phyloP scores from a whole-genome alignment of 805 yeast genomes.

The Cyberlindnera euphorbiae region DNA sequence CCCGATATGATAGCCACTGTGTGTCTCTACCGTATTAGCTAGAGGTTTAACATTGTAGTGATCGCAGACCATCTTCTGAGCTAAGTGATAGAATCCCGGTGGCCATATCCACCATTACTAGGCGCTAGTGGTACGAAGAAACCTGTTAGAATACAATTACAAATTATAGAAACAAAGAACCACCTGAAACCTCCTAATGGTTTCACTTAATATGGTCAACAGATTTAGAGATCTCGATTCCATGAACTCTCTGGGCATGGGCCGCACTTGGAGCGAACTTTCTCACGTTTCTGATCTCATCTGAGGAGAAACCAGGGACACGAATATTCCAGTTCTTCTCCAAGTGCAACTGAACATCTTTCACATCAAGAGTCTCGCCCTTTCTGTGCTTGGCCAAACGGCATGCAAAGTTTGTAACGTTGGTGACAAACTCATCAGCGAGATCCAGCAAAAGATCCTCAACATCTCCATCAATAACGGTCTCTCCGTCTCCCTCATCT shows the following conservation, averaged over 20 bases:
- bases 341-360: conserved; percentile 86
- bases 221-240: conserved; percentile 57
- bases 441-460: conserved; percentile 86
- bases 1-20: too few relatives aligned
- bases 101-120: too few relatives aligned
- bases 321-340: conserved; percentile 94
- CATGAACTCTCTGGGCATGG: conserved; percentile 64
- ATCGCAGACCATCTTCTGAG: too few relatives aligned
- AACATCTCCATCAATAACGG: conserved; percentile 90
- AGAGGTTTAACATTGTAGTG: too few relatives aligned
- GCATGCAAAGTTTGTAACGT: conserved; percentile 91
- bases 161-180: too few relatives aligned
- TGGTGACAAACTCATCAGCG: conserved; percentile 92
- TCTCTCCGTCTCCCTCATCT: conserved; percentile 88
- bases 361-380: conserved; percentile 78
- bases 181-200: too few relatives aligned
- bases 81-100: too few relatives aligned
- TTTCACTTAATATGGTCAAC: conserved; percentile 35
- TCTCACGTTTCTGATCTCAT: conserved; percentile 76
- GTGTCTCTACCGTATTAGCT: too few relatives aligned
- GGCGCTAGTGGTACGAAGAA: too few relatives aligned
- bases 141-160: too few relatives aligned
- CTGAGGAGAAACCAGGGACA: conserved; percentile 89
- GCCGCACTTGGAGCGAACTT: conserved; percentile 63
- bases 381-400: conserved; percentile 92